phyloP scores from a whole-genome alignment of 176 grass and related monocot species.

The Ensete glaucum region DNA sequence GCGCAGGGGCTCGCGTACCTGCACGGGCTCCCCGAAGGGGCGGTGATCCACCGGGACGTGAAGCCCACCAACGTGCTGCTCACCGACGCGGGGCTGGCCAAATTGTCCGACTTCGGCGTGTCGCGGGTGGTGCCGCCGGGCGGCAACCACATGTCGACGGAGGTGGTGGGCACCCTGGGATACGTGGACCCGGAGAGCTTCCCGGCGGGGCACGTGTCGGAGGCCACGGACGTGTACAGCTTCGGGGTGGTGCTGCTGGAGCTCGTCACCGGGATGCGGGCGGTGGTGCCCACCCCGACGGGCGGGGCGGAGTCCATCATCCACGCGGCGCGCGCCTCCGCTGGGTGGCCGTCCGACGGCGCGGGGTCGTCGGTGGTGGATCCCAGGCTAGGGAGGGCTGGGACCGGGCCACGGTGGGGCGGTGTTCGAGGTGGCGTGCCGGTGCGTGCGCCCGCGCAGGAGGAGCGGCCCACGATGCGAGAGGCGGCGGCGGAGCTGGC shows the following conservation, averaged over 20 bases:
- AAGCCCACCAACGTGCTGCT: slow-evolving; percentile 66
- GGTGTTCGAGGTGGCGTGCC: slow-evolving; percentile 43
- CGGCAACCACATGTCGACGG: slow-evolving; percentile 55
- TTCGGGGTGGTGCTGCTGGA: slow-evolving; percentile 40
- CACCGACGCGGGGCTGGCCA: slow-evolving; percentile 31
- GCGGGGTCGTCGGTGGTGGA: slow-evolving; percentile 28
- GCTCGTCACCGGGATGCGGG: slow-evolving; percentile 45
- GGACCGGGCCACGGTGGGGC: slow-evolving; percentile 35
- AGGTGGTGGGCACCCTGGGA: slow-evolving; percentile 51
- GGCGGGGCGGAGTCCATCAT: slow-evolving; percentile 55
- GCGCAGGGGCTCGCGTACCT: slow-evolving; percentile 58
- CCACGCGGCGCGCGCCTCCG: slow-evolving; percentile 31
- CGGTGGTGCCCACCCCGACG: slow-evolving; percentile 49
- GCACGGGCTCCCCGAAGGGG: slow-evolving; percentile 41
- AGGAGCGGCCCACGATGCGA: slow-evolving; percentile 39
- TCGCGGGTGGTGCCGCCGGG: slow-evolving; percentile 39
- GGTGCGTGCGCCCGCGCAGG: slow-evolving; percentile 53
- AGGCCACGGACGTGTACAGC: slow-evolving; percentile 44
- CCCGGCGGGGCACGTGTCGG: slow-evolving; percentile 36
- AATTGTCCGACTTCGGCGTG: slow-evolving; percentile 75
- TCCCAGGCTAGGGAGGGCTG: slow-evolving; percentile 33
- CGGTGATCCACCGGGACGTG: slow-evolving; percentile 66
- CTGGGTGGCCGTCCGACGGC: background rate
- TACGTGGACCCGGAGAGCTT: slow-evolving; percentile 80
- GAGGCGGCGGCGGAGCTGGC: slow-evolving; percentile 48